Evolutionary conservation across 2,329 filamentous ascomycete species (phyloP), one percentile per base, ranked within the genome.

Genomic region (Alternaria triticina): DNA sequence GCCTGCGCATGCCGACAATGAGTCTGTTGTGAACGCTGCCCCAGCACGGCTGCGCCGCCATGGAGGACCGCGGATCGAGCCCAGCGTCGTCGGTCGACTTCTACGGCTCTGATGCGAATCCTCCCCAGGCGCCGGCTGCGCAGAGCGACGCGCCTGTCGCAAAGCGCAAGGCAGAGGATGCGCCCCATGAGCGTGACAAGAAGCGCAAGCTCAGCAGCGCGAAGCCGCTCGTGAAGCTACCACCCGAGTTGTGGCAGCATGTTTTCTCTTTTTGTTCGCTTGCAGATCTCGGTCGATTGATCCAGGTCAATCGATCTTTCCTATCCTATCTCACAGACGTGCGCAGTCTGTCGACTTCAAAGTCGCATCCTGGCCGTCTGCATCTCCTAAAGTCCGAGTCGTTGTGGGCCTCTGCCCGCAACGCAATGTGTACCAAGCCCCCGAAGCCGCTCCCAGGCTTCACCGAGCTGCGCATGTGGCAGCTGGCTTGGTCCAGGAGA

Each of bases 401-500:
- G 51, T 88, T 95, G 71, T 95, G 92, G 92, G 86, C 86, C 75
- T 82, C 84, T 68, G 91, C 91, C 71, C 87, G 91, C 74, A 88
- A 88, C 70, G 80, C 82, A 20, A 89, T 88, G 77, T 87, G 87
- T 81, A 88, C 88, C 25, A 86, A 86, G 68, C 88, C 94, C 82
- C 92, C 92, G 50, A 84, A 85, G 59, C 92, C 92, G 27, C 83
- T 95, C 54, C 81, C 83, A 56, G 86, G 84, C 61, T 87, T 86
- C 74, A 87, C 87, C 45, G 92, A 96, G 78, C 82, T 92, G 67
- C 87, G 90, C 45, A 94, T 94, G 91, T 93, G 92, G 87, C 87
- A 86, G 72, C 82, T 96, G 54, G 84, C 88, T 36, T 89, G 88
- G 77, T 86, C 87, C 51, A 82, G 75, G 28, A 80, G 75, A 58